Conservation (phyloP, 2,329 filamentous ascomycete species). For the Cladorrhinum sp. region DNA sequence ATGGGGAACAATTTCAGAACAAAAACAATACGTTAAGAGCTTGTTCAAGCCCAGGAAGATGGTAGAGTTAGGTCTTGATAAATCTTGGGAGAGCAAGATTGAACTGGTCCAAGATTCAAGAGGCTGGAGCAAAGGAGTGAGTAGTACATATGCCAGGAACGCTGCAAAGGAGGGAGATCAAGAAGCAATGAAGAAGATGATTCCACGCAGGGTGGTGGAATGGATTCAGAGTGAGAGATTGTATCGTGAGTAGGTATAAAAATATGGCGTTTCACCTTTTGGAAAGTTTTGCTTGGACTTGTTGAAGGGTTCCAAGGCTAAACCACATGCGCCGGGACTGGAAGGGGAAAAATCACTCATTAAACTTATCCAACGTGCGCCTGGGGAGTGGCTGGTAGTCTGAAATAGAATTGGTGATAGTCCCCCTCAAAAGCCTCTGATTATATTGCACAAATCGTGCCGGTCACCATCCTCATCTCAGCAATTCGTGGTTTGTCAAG, state of each 20-base stretch:
- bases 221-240: slow-evolving; percentile 58
- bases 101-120: slow-evolving; percentile 52
- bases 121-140: slow-evolving; percentile 45
- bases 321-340: too few relatives aligned
- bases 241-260: slow-evolving; percentile 41
- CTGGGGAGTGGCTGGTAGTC: too few relatives aligned
- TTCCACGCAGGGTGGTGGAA: slow-evolving; percentile 52
- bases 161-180: slow-evolving; percentile 49
- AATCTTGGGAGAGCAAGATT: slow-evolving; percentile 58
- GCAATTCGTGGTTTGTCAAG: slow-evolving; percentile 9
- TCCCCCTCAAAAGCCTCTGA: neutral
- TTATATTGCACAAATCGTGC: neutral
- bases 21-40: slow-evolving; percentile 51
- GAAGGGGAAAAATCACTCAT: too few relatives aligned
- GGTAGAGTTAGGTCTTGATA: slow-evolving; percentile 52
- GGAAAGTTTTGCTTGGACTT: neutral
- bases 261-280: neutral
- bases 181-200: slow-evolving; percentile 49
- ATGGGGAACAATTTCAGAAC: slow-evolving; percentile 56
- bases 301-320: too few relatives aligned
- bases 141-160: slow-evolving; percentile 62
- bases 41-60: slow-evolving; percentile 46
- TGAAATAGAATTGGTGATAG: too few relatives aligned
- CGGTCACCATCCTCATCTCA: neutral
- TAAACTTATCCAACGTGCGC: too few relatives aligned